Evolutionary conservation across 2,329 filamentous ascomycete species (phyloP).

Genomic region (Fusarium kyushuense): DNA sequence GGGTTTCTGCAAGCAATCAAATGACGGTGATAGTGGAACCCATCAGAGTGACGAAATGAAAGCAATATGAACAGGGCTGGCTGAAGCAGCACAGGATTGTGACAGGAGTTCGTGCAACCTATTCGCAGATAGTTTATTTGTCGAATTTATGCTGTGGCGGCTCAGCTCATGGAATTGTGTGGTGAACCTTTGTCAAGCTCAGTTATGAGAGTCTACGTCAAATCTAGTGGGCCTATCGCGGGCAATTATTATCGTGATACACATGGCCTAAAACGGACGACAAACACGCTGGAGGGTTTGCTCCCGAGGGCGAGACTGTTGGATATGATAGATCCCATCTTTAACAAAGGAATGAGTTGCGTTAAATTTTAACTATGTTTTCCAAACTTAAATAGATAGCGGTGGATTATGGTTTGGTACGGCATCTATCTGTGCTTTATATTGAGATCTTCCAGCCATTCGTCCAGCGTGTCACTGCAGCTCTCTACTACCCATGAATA

Average conservation of each 20-base stretch:
- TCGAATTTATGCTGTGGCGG: neutral
- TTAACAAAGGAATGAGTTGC: neutral
- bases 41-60: slow-evolving; percentile 4
- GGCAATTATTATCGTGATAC: neutral
- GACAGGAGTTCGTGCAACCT: neutral
- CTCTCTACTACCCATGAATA: neutral
- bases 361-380: slow-evolving; percentile 1
- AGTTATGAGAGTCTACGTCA: neutral
- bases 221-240: slow-evolving; percentile 1
- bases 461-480: neutral
- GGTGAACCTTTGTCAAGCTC: slow-evolving; percentile 2
- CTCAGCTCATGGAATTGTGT: slow-evolving; percentile 28
- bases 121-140: neutral
- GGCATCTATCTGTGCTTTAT: neutral
- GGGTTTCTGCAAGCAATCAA: slow-evolving; percentile 5
- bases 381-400: neutral
- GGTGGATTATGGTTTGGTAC: neutral
- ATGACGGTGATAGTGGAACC: slow-evolving; percentile 11
- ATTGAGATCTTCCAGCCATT: neutral
- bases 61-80: neutral
- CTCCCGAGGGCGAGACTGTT: slow-evolving; percentile 17
- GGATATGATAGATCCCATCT: neutral
- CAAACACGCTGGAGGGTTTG: slow-evolving; percentile 14
- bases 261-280: slow-evolving; percentile 13
- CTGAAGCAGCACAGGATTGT: slow-evolving; percentile 25